Base-by-base conservation (phyloP, 441 rosid genomes). In the Erysimum cheiri region DNA sequence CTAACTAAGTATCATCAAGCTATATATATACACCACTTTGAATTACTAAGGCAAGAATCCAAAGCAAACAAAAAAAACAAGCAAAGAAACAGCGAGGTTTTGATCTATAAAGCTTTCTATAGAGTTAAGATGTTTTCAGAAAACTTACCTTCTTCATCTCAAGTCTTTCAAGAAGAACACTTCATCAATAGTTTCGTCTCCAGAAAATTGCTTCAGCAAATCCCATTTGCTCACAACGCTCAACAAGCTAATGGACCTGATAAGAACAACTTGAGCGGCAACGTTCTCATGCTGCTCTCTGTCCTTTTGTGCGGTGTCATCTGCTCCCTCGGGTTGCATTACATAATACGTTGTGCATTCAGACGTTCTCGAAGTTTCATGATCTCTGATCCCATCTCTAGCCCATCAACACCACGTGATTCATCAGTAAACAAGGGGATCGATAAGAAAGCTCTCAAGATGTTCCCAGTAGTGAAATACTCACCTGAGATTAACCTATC, bases 251-350 rank as follows among this genome's bases (percentile, higher is more conserved):
- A 67, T 55, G 70, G 6, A 32, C 65, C 73, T 46, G 77, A 54
- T 3, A 69, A 64, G 60, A 74, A 71, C 74, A 72, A 50, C 64
- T 77, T 85, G 32, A 83, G 83, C 49, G 64, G 79, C 36, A 82
- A 81, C 37, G 80, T 81, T 57, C 71, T 84, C 64, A 22, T 84
- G 71, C 64, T 85, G 39, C 83, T 85, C 54, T 71, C 85, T 10
- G 76, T 87, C 61, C 78, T 87, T 15, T 8, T 87, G 10, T 85
- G 87, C 10, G 90, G 85, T 52, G 3, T 85, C n/a, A 72, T 84
- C 73, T 80, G 83, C 72, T 84, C 87, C 15, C 57, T 85, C 17
- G 83, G 77, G 17, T 52, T 82, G 14, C 85, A 82, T 53, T 82
- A 71, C 73, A 44, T 85, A 0, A 68, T 84, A 29, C 78, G 83